These are phyloP conservation scores for Coemansia sp. DNA, from an alignment of 192 early-diverging fungal species.

Conservation along the genomic window DNA sequence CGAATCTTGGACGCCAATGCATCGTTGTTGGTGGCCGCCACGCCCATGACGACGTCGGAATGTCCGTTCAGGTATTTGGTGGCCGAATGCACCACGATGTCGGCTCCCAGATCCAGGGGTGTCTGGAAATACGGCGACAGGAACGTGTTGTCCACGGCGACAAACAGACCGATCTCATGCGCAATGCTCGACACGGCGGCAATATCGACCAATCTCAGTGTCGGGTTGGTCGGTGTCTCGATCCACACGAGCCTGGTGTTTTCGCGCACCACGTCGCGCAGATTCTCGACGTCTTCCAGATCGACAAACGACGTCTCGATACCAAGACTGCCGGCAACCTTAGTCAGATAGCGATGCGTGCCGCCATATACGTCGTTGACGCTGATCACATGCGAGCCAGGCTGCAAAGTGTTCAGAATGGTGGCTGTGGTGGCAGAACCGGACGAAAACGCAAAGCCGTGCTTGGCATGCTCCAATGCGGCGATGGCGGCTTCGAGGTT, in stretches of 20 bases:
- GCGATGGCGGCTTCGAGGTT: slow-evolving; percentile 87
- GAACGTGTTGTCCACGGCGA: slow-evolving; percentile 88
- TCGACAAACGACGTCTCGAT: slow-evolving; percentile 81
- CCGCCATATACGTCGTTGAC: slow-evolving; percentile 93
- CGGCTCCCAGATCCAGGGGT: slow-evolving; percentile 90
- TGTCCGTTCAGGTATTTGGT: slow-evolving; percentile 99
- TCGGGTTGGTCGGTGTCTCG: slow-evolving; percentile 89
- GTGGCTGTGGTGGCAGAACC: slow-evolving; percentile 87
- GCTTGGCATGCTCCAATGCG: slow-evolving; percentile 85
- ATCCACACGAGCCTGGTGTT: slow-evolving; percentile 85
- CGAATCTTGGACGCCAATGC: slow-evolving; percentile 72
- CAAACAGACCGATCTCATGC: slow-evolving; percentile 63
- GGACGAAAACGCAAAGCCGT: slow-evolving; percentile 82
- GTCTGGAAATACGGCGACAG: slow-evolving; percentile 88
- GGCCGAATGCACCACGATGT: slow-evolving; percentile 95
- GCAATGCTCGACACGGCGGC: slow-evolving; percentile 65
- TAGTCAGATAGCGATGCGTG: slow-evolving; percentile 86
- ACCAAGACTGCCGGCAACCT: slow-evolving; percentile 69
- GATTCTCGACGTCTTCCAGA: slow-evolving; percentile 65
- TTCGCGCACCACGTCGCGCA: slow-evolving; percentile 63
- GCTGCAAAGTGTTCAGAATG: slow-evolving; percentile 68
- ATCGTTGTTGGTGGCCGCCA: slow-evolving; percentile 80
- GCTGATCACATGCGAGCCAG: slow-evolving; percentile 76
- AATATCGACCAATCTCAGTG: slow-evolving; percentile 80
- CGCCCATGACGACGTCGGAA: slow-evolving; percentile 98